Conservation (phyloP, 176 grass and related monocot genomes). For the Zoysia japonica region DNA sequence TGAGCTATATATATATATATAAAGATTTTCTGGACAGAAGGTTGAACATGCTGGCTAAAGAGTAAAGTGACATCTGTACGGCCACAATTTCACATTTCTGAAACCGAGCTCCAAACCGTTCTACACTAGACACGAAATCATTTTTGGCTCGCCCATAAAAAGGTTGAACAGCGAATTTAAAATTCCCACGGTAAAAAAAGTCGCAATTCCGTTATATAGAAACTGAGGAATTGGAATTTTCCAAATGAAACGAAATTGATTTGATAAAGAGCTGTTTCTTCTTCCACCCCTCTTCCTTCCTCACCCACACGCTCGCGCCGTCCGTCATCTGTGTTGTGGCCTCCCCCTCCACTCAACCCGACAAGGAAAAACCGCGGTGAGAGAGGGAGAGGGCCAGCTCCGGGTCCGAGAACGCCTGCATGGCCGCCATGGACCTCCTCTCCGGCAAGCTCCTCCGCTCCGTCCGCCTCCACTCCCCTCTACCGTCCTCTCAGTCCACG, state of each 20-base stretch:
- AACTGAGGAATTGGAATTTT: too few species aligned
- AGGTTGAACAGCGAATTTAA: too few species aligned
- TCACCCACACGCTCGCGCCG: constrained; percentile 21
- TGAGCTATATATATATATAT: too few species aligned
- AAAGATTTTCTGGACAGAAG: too few species aligned
- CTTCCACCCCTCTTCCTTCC: constrained; percentile 21
- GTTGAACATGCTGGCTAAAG: too few species aligned
- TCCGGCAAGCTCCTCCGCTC: constrained; percentile 57
- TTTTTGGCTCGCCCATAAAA: too few species aligned
- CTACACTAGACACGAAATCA: too few species aligned
- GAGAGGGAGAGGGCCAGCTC: neutral
- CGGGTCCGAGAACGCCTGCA: neutral
- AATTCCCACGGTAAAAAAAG: too few species aligned
- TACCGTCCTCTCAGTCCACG: neutral
- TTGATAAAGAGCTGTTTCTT: neutral
- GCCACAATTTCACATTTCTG: too few species aligned
- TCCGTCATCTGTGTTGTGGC: constrained; percentile 35
- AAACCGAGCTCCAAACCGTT: too few species aligned
- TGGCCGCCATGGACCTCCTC: constrained; percentile 66
- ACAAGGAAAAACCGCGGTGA: neutral
- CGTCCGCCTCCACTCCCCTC: constrained; percentile 32
- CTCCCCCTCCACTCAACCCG: constrained; percentile 41
- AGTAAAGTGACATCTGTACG: too few species aligned
- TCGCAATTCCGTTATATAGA: too few species aligned
- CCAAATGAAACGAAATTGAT: neutral